phyloP scores from a whole-genome alignment of 805 yeast genomes.

The Yarrowia divulgata region DNA sequence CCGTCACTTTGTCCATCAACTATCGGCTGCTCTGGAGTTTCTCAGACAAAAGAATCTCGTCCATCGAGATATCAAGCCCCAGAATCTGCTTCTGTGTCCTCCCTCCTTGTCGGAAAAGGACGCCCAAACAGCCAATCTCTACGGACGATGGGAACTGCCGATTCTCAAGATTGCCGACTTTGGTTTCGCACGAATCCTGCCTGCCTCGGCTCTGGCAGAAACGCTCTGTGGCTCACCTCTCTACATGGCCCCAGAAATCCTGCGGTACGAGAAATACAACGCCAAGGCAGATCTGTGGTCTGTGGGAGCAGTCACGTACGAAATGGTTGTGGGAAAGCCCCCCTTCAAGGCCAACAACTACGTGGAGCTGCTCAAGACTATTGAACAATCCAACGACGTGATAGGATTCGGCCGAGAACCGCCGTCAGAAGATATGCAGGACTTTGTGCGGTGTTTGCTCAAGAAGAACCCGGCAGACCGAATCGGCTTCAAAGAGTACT shows the following conservation, averaged over 20 bases:
- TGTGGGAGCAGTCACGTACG: conserved; percentile 94
- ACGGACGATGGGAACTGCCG: conserved; percentile 89
- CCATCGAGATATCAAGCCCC: conserved; percentile 96
- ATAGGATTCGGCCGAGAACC: conserved; percentile 70
- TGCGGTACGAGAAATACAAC: conserved; percentile 91
- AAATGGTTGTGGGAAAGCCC: conserved; percentile 95
- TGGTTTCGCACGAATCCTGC: conserved; percentile 95
- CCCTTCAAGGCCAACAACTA: conserved; percentile 95
- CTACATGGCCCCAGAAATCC: conserved; percentile 98
- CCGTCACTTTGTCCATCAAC: conserved; percentile 83
- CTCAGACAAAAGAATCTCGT: conserved; percentile 83
- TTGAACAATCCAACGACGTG: conserved; percentile 79
- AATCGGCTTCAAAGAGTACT: conserved; percentile 87
- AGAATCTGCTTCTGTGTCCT: conserved; percentile 79
- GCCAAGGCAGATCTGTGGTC: conserved; percentile 99
- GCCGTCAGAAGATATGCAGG: conserved; percentile 67
- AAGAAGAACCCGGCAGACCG: conserved; percentile 87
- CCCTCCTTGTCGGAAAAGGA: conserved; percentile 72
- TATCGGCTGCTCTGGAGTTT: conserved; percentile 83
- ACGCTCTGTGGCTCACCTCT: conserved; percentile 97
- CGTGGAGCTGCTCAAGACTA: conserved; percentile 83
- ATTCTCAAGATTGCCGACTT: conserved; percentile 94
- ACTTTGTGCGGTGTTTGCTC: conserved; percentile 75
- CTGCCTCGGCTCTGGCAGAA: conserved; percentile 93
- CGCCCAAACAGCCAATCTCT: conserved; percentile 64